phyloP scores from a whole-genome alignment of 768 basidiomycete genomes.

The Saitozyma sp. region DNA sequence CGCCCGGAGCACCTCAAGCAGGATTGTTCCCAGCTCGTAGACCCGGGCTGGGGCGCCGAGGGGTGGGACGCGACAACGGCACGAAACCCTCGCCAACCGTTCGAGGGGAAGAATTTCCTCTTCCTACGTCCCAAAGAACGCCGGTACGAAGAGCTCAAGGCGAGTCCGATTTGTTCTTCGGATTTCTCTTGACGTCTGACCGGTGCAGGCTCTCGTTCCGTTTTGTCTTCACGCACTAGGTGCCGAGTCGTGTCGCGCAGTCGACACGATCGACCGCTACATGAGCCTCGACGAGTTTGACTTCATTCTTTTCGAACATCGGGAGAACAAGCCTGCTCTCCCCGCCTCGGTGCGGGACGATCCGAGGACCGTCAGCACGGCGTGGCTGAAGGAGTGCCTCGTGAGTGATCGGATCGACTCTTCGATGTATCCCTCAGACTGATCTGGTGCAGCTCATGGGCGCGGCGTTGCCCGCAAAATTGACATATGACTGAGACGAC shows the following conservation, averaged over 20 bases:
- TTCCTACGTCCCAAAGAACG: conserved; percentile 18
- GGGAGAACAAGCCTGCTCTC: conserved; percentile 15
- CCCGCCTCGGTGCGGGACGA: conserved; percentile 8
- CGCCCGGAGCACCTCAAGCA: conserved; percentile 55
- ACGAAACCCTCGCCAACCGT: conserved; percentile 18
- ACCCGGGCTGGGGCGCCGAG: conserved; percentile 59
- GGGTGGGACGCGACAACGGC: conserved; percentile 54
- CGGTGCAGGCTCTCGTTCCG: conserved; percentile 57
- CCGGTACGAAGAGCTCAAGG: conserved; percentile 15
- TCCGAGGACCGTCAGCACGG: conserved; percentile 27
- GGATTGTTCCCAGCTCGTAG: conserved; percentile 58
- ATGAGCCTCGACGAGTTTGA: conserved; percentile 20
- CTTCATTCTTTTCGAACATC: conserved; percentile 28
- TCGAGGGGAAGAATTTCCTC: conserved; percentile 26
- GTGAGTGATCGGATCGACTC: conserved; percentile 22
- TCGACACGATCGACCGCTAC: conserved; percentile 9
- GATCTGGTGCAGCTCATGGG: too few relatives aligned
- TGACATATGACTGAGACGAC: too few relatives aligned
- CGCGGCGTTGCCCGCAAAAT: too few relatives aligned
- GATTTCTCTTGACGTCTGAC: neutral
- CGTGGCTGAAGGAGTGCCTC: conserved; percentile 50
- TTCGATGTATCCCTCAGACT: too few relatives aligned
- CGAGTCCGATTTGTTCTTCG: conserved; percentile 6
- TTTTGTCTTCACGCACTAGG: conserved; percentile 76
- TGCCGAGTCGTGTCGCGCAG: conserved; percentile 59